Conservation (phyloP, 805 yeast species). For the Monosporozyma servazzii region DNA sequence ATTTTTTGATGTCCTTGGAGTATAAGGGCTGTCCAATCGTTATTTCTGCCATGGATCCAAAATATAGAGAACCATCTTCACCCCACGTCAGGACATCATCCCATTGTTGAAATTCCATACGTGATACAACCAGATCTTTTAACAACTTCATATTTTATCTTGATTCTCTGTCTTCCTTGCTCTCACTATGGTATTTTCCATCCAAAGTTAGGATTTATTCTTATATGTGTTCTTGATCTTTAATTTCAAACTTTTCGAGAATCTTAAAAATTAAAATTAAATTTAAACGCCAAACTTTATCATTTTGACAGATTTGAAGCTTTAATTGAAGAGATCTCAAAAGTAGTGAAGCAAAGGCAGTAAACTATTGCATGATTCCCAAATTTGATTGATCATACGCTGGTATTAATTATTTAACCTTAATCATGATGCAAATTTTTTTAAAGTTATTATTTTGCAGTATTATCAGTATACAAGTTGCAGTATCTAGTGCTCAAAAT, state of each 20-base stretch:
- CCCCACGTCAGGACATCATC: slow-evolving; percentile 22
- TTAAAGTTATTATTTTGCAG: not conserved
- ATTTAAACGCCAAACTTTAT: not conserved
- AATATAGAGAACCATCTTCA: slow-evolving; percentile 22
- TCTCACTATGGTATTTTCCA: not conserved
- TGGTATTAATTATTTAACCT: not conserved
- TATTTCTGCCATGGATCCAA: slow-evolving; percentile 22
- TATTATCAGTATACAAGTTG: not conserved
- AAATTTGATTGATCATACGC: not conserved
- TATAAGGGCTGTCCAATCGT: slow-evolving; percentile 24
- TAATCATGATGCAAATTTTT: not conserved
- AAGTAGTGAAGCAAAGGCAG: not conserved
- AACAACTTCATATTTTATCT: slow-evolving; percentile 16
- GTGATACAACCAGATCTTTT: slow-evolving; percentile 20
- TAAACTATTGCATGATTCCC: not conserved
- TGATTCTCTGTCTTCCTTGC: not conserved
- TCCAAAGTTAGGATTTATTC: not conserved
- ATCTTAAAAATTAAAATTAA: not conserved
- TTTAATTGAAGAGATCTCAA: not conserved
- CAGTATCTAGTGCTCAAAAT: slow-evolving; percentile 1
- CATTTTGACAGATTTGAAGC: not conserved
- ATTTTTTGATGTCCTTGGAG: slow-evolving; percentile 9
- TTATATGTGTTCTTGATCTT: not conserved
- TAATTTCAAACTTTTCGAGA: not conserved
- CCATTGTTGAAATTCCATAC: slow-evolving; percentile 25